Evolutionary conservation across 345 rosid species (phyloP), one percentile per base, ranked within the genome.

Genomic region (Geranium brycei): DNA sequence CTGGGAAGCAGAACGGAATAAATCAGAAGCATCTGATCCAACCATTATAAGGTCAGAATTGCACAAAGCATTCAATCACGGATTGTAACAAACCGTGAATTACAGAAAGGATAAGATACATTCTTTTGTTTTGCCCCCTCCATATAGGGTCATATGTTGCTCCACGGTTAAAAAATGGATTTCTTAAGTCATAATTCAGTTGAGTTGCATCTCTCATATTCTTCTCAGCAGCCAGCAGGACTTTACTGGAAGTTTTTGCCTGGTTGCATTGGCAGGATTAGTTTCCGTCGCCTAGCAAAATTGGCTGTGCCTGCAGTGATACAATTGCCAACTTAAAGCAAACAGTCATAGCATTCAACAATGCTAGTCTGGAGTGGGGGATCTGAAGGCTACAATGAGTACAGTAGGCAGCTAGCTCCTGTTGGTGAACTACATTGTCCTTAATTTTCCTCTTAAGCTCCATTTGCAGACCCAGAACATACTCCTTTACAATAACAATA

Each of bases 371-470:
- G 55, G 84, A 61, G 74, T 92, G 98, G 58, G 98, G 91, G 62
- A 68, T 56, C 72, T 89, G 98, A 77, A 90, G 95, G 73, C 80
- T 85, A 72, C 93, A 86, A 73, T 93, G 93, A 67, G 99, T 90
- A 84, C 86, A 90, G 76, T 93, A 93, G 58, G 99, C 97, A 16
- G 99, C 99, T 16, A 93, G 97, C 82, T 90, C 97, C 78, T 86
- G 95, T 69, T 89, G 97, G 61, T 91, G 84, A 1, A 77, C 70
- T 0, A 85, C 86, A 63, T 93, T 70, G 63, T 81, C 95, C 83
- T 66, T 87, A 58, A 77, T 58, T 59, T 89, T 97, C 74, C 90
- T 82, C 68, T 80, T 83, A 30, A 89, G 87, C 75, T 89, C 97
- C 87, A 89, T 86, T 66, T 89, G 75, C 64, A 90, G 80, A 51